These are phyloP conservation scores for Magnusiomyces magnusii DNA, from an alignment of 1,139 yeast species.

Conservation along the genomic window DNA sequence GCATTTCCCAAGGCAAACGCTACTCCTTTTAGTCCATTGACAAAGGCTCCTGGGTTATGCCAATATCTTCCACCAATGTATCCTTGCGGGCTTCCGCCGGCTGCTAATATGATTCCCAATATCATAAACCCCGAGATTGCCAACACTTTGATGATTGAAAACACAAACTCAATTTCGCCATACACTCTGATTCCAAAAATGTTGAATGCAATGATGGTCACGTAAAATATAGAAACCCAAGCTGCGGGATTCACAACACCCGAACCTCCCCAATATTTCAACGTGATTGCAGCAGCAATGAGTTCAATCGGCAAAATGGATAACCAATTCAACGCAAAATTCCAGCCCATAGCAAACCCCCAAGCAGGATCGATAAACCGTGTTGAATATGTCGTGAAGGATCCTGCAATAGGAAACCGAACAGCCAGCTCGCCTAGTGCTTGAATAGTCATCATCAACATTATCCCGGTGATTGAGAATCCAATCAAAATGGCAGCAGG, in stretches of 20 bases:
- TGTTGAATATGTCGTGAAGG: slow-evolving; percentile 59
- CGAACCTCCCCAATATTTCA: slow-evolving; percentile 47
- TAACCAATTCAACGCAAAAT: slow-evolving; percentile 74
- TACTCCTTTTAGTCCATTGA: slow-evolving; percentile 69
- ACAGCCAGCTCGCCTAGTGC: slow-evolving; percentile 74
- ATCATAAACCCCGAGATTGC: slow-evolving; percentile 63
- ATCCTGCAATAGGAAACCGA: slow-evolving; percentile 64
- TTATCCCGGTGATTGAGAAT: slow-evolving; percentile 57
- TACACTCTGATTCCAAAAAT: slow-evolving; percentile 68
- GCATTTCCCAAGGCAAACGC: slow-evolving; percentile 76
- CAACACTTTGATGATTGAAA: slow-evolving; percentile 53
- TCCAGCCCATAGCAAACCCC: slow-evolving; percentile 82
- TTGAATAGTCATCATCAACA: slow-evolving; percentile 60
- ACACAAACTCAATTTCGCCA: slow-evolving; percentile 71
- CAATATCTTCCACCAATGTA: slow-evolving; percentile 59
- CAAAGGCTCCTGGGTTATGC: slow-evolving; percentile 58
- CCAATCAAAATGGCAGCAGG: slow-evolving; percentile 68
- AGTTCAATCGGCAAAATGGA: slow-evolving; percentile 71
- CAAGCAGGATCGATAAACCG: slow-evolving; percentile 63
- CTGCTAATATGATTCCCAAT: slow-evolving; percentile 49
- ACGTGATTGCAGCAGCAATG: slow-evolving; percentile 69
- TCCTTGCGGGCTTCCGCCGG: slow-evolving; percentile 67
- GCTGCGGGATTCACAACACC: slow-evolving; percentile 49
- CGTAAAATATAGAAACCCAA: slow-evolving; percentile 36
- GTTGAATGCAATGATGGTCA: slow-evolving; percentile 51